phyloP scores from a whole-genome alignment of 257 asterid species.

The Solanum dulcamara region DNA sequence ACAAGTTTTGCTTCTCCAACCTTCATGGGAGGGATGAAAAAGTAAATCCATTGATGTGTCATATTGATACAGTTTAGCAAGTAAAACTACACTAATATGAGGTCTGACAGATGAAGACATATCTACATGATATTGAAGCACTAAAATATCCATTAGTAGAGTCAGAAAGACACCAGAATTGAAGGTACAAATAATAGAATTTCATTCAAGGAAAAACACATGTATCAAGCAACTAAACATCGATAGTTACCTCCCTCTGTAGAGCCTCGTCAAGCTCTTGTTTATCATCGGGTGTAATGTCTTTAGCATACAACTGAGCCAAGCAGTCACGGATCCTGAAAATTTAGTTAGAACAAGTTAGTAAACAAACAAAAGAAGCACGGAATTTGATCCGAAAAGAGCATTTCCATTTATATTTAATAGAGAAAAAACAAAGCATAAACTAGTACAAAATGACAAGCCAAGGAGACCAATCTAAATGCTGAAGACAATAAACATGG shows the following conservation, averaged over 20 bases:
- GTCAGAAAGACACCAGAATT: background rate
- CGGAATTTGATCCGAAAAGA: background rate
- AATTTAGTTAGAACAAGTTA: background rate
- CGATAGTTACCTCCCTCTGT: conserved; percentile 33
- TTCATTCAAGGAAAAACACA: background rate
- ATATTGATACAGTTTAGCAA: background rate
- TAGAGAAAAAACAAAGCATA: background rate
- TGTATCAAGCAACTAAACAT: background rate
- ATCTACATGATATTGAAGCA: background rate
- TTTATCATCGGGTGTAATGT: conserved; percentile 42
- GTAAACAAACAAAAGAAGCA: background rate
- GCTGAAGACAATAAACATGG: background rate
- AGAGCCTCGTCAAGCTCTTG: conserved; percentile 46
- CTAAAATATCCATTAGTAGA: background rate
- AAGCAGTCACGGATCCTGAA: conserved; percentile 35
- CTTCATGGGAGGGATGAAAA: background rate
- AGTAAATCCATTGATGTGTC: background rate
- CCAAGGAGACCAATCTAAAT: background rate
- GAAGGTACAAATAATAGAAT: background rate
- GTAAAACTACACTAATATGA: background rate
- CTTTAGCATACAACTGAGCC: conserved; percentile 41
- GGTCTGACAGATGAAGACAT: background rate
- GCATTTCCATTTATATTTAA: background rate
- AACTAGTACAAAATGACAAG: background rate
- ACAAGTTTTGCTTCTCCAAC: background rate